Percentiles rank a stretch among this genome's conserved stretches.
Evolutionary conservation across 176 grass and related monocot genomes (phyloP).

Genomic region (Oryza officinalis): DNA sequence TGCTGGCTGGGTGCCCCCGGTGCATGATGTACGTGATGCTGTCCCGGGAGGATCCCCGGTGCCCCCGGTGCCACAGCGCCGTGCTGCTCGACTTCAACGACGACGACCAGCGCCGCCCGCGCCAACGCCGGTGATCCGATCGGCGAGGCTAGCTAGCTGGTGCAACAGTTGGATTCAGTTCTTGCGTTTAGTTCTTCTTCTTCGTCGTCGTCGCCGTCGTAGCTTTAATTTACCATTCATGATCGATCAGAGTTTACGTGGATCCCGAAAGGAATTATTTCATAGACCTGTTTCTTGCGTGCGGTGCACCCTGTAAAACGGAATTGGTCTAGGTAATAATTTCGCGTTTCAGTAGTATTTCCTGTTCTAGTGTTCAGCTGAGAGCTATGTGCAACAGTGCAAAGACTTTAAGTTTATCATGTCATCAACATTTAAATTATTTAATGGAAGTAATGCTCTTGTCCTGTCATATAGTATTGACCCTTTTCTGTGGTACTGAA

Average conservation of each 20-base stretch:
- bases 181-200: neutral
- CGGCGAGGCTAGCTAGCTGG: neutral
- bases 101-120: conserved; percentile 45
- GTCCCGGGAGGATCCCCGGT: conserved; percentile 82
- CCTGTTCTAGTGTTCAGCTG: conserved; percentile 1
- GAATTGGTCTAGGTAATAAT: conserved; percentile 65
- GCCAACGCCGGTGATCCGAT: conserved; percentile 41
- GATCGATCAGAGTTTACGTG: conserved; percentile 14
- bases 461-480: conserved; percentile 25
- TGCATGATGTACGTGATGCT: conserved; percentile 99
- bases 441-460: conserved; percentile 35
- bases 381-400: conserved; percentile 19
- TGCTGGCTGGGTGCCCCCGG: conserved; percentile 82
- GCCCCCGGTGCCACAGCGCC: conserved; percentile 84
- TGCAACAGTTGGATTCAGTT: neutral
- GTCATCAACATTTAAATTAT: conserved; percentile 16
- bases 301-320: conserved; percentile 11
- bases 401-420: conserved; percentile 12
- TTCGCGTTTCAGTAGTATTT: conserved; percentile 32
- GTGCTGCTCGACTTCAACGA: conserved; percentile 91
- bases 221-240: conserved; percentile 7
- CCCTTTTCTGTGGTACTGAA: neutral
- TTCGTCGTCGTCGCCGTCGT: neutral
- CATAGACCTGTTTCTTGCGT: conserved; percentile 53
- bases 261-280: conserved; percentile 50